Evolutionary conservation across 306 rosid genomes (phyloP), one percentile per base, ranked within the genome.

Genomic region (Dryas octopetala): DNA sequence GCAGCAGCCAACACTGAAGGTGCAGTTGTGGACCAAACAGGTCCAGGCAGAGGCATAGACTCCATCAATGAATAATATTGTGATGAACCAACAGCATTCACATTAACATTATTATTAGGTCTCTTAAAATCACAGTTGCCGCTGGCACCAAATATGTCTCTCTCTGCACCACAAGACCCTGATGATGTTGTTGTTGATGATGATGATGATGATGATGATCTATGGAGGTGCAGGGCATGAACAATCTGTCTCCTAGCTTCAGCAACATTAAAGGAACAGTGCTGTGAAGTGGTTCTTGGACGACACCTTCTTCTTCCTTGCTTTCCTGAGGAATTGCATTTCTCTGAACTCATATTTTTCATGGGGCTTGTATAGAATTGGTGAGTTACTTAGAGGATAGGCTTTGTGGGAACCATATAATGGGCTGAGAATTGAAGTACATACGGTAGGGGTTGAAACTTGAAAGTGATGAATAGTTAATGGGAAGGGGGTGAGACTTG

Each of bases 1-100:
- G 40, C n/a, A 5, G 80, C 71, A 55, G 77, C 77, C 84, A 75
- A 11, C 48, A 89, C 61, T 52, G 80, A 80, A 44, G 91, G 94
- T 23, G 72, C 80, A 60, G 91, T 78, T 62, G 90, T 85, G 6
- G 91, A 89, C 94, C 94, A 89, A 32, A 82, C 74, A 1, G 91
- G 90, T 26, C 82, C 89, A 51, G 90, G 85, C 23, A 70, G 62
- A 75, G 94, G 94, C 84, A 91, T 88, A 2, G 89, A 76, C 83
- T 91, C 87, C 76, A 79, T n/a, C 68, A 88, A 72, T 55, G 83
- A 82, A 84, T 84, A 72, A 70, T 83, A 85, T 77, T 70, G 78
- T 68, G 61, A 46, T 68, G 61, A 46, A 77, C 70, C 73, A 16
- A 51, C 77, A 79, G 65, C 43, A 40, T 32, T 32, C 38, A 32